Conservation (phyloP, 2,329 filamentous ascomycete species). For the Aspergillus neotritici region DNA sequence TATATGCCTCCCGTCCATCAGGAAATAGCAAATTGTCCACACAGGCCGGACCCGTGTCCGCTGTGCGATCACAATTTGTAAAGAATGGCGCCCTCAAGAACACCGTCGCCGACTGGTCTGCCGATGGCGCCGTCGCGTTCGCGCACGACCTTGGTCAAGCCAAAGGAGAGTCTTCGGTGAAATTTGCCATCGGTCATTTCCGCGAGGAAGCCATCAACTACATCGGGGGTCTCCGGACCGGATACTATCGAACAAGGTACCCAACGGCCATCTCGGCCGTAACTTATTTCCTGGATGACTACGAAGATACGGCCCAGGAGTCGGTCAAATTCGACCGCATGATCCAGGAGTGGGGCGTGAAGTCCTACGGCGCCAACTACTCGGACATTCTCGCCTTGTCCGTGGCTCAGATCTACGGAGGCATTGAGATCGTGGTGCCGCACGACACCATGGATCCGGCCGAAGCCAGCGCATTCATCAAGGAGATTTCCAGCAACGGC, state of each 20-base stretch:
- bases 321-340: constrained; percentile 24
- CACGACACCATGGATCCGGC: constrained; percentile 24
- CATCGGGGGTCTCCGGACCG: constrained; percentile 27
- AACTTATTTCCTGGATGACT: constrained; percentile 34
- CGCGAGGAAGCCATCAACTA: constrained; percentile 35
- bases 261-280: constrained; percentile 25
- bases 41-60: constrained; percentile 20
- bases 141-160: constrained; percentile 33
- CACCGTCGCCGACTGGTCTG: constrained; percentile 18
- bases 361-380: constrained; percentile 29
- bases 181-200: constrained; percentile 36
- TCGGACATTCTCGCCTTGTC: constrained; percentile 35
- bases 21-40: constrained; percentile 18
- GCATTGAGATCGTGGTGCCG: constrained; percentile 34
- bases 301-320: constrained; percentile 28
- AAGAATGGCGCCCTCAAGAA: constrained; percentile 23
- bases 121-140: constrained; percentile 28
- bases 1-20: constrained; percentile 31
- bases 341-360: constrained; percentile 14
- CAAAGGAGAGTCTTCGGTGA: constrained; percentile 21
- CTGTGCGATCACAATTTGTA: constrained; percentile 27
- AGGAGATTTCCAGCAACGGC: constrained; percentile 39
- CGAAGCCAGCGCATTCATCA: constrained; percentile 30
- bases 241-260: constrained; percentile 32
- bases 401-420: constrained; percentile 36